A percentile compares a stretch with the other conserved stretches of the same genome.
phyloP scores from a whole-genome alignment of 805 yeast species.

The Cyberlindnera meyerae region DNA sequence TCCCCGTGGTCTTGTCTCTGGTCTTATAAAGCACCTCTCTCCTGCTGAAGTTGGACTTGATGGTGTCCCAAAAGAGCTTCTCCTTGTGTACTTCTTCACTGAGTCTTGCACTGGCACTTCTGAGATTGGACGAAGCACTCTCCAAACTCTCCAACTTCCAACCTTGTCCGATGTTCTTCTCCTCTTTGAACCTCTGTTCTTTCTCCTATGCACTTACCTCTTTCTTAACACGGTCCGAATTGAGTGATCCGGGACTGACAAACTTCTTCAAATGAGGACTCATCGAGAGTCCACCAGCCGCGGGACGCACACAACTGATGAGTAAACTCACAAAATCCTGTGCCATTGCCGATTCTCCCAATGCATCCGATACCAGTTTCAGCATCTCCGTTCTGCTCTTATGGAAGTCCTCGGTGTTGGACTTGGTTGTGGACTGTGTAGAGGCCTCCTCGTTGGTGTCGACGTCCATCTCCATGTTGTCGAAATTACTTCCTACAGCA shows the following conservation, averaged over 20 bases:
- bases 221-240: constrained; percentile 33
- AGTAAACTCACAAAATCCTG: constrained; percentile 83
- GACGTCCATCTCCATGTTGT: constrained; percentile 14
- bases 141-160: constrained; percentile 78
- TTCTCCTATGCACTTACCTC: constrained; percentile 20
- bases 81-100: constrained; percentile 56
- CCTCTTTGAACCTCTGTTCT: constrained; percentile 19
- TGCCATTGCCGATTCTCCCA: constrained; percentile 85
- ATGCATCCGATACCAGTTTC: constrained; percentile 54
- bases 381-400: constrained; percentile 50
- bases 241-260: constrained; percentile 72
- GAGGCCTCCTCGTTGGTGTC: constrained; percentile 9
- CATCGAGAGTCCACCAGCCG: constrained; percentile 82
- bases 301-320: constrained; percentile 76
- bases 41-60: constrained; percentile 23
- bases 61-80: constrained; percentile 58
- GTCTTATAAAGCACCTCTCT: constrained; percentile 67
- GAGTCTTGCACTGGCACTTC: constrained; percentile 46
- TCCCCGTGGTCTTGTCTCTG: constrained; percentile 49
- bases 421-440: constrained; percentile 28
- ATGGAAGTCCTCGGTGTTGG: constrained; percentile 35
- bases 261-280: constrained; percentile 75
- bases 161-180: constrained; percentile 41
- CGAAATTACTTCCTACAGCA: too few species aligned
- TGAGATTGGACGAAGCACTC: constrained; percentile 48